phyloP scores from a whole-genome alignment of 2,329 filamentous ascomycete genomes.

The Colletotrichum aenigma region DNA sequence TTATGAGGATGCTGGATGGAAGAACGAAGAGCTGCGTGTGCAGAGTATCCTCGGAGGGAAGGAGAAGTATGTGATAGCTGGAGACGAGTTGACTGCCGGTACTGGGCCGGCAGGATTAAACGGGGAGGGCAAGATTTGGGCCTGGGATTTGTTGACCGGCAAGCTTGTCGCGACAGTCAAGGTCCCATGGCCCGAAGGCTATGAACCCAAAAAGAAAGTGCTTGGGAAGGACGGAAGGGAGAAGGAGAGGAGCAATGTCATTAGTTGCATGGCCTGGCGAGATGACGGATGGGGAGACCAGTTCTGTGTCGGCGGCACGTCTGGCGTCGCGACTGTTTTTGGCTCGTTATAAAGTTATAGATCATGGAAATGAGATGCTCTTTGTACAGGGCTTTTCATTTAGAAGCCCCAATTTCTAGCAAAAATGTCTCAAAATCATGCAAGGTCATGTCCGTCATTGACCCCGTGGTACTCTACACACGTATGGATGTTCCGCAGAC shows the following conservation, averaged over 20 bases:
- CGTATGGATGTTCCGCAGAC: constrained; percentile 16
- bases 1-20: constrained; percentile 63
- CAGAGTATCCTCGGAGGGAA: constrained; percentile 76
- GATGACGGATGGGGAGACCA: constrained; percentile 67
- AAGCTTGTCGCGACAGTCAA: constrained; percentile 66
- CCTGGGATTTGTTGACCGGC: constrained; percentile 85
- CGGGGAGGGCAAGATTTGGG: constrained; percentile 68
- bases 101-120: constrained; percentile 25
- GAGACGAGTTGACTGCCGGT: constrained; percentile 68
- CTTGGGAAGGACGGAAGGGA: constrained; percentile 65
- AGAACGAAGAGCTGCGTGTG: constrained; percentile 75
- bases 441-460: constrained; percentile 18
- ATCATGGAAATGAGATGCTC: neutral
- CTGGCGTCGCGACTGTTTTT: constrained; percentile 69
- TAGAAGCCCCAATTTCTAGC: neutral
- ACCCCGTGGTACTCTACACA: constrained; percentile 18
- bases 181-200: constrained; percentile 59
- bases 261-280: constrained; percentile 68
- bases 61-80: constrained; percentile 80
- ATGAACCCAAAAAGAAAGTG: constrained; percentile 53
- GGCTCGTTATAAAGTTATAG: constrained; percentile 35
- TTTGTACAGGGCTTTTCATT: neutral
- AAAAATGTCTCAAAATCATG: constrained; percentile 17
- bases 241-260: constrained; percentile 62
- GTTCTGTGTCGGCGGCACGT: constrained; percentile 69